Evolutionary conservation across 2,329 filamentous ascomycete genomes (phyloP), one percentile per base, ranked within the genome.

Genomic region (Cercospora citrullina): DNA sequence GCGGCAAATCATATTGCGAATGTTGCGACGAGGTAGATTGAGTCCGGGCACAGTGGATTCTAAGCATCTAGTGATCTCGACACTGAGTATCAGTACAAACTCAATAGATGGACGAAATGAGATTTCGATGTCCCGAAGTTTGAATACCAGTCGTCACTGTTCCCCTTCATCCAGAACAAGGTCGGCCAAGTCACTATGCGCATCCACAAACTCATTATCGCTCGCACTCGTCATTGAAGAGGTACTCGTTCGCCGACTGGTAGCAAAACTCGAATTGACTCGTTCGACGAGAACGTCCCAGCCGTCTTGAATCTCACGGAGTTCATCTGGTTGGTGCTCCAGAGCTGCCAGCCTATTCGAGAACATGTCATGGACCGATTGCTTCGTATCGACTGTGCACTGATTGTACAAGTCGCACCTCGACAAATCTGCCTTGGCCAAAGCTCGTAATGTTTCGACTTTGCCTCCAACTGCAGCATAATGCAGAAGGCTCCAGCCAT

Each of bases 1-100:
- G 55, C 55, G n/a, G 55, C 55, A 9, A 36, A 59, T 23, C 55
- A 59, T 59, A 59, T 59, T 36, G 55, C 31, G 16, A 59, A 59
- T 59, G 55, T 59, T 30, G 55, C 55, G 55, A 36, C 30, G 9
- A 59, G 55, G 30, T 59, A 31, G 55, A 28, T 16, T 23, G 3
- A 9, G 5, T 3, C 36, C 7, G 36, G 36, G 0, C 4, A 3
- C 16, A n/a, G 36, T 42, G 36, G 16, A 6, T n/a, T n/a, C 3
- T 1, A 9, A 1, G 16, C 36, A n/a, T 42, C 16, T n/a, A n/a
- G 33, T 39, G 2, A 3, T 2, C 33, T 14, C 5, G 33, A 6
- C 5, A 39, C 5, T 7, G 5, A n/a, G 5, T 6, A 39, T 16
- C 7, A 39, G 33, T n/a, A 39, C 33, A 39, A 5, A 5, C 7